phyloP scores from a whole-genome alignment of 305 asterid genomes.

The Fraxinus paxiana region DNA sequence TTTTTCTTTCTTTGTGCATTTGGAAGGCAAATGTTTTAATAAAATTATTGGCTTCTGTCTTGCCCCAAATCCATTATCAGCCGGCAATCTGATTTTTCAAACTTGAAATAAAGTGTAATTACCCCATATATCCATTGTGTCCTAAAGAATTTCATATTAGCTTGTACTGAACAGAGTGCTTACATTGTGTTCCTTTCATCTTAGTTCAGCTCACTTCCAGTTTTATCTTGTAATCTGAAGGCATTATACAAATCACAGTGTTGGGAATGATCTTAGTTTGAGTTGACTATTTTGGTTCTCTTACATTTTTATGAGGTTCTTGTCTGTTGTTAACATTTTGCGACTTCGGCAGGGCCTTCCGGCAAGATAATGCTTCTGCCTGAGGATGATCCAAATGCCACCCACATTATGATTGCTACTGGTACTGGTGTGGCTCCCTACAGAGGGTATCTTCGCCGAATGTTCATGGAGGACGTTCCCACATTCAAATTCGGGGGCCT shows the following conservation, averaged over 20 bases:
- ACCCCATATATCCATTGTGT: not conserved
- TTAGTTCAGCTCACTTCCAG: not conserved
- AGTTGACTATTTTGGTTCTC: not conserved
- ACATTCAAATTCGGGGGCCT: constrained; percentile 71
- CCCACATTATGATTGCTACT: constrained; percentile 94
- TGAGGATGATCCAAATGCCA: constrained; percentile 78
- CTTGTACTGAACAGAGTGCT: not conserved
- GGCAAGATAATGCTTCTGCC: constrained; percentile 97
- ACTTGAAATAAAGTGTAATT: not conserved
- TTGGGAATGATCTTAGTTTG: not conserved
- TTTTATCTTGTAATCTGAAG: not conserved
- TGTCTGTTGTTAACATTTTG: not conserved
- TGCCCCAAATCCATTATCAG: not conserved
- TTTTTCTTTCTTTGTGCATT: not conserved
- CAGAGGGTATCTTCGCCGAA: constrained; percentile 90
- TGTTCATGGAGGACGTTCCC: constrained; percentile 89
- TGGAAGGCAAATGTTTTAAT: not conserved
- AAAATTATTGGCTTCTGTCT: not conserved
- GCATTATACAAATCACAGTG: not conserved
- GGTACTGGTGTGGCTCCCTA: constrained; percentile 97
- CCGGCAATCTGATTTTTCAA: not conserved
- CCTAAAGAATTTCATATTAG: not conserved
- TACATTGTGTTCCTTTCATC: not conserved
- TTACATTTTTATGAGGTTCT: not conserved
- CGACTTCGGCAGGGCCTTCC: constrained; percentile 68